Conservation (phyloP, 106 monocot species). For the Phalaenopsis aphrodite region DNA sequence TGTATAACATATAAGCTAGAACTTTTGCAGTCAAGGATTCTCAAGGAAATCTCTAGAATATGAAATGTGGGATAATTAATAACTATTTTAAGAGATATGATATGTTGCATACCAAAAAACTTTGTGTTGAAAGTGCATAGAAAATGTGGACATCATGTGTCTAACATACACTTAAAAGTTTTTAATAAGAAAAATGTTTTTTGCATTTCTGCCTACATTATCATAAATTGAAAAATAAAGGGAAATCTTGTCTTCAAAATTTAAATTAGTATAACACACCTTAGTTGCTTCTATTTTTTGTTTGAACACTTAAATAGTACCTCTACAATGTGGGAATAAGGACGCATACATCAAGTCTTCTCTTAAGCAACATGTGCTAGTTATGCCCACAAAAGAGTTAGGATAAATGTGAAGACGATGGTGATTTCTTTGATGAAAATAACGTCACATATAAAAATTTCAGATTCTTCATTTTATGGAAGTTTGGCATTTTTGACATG, state of each 20-base stretch:
- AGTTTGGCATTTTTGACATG: background rate
- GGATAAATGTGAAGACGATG: background rate
- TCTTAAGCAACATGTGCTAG: background rate
- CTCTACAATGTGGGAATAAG: background rate
- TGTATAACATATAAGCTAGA: background rate
- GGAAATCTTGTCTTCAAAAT: background rate
- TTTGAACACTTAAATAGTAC: background rate
- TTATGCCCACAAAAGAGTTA: background rate
- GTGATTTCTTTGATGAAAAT: background rate
- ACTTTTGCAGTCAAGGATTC: background rate
- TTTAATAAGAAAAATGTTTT: background rate
- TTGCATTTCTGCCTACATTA: background rate
- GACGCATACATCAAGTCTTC: background rate
- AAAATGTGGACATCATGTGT: background rate
- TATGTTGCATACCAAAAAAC: background rate
- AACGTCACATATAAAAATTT: background rate
- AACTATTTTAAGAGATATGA: background rate
- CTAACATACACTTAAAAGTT: background rate
- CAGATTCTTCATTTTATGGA: background rate
- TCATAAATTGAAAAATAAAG: background rate
- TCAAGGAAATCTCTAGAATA: background rate
- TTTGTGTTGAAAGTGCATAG: background rate
- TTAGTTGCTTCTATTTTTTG: background rate
- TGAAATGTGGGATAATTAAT: background rate
- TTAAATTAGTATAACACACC: background rate